Evolutionary conservation across 805 yeast genomes (phyloP).

Genomic region (Debaryomyces tyrocola): DNA sequence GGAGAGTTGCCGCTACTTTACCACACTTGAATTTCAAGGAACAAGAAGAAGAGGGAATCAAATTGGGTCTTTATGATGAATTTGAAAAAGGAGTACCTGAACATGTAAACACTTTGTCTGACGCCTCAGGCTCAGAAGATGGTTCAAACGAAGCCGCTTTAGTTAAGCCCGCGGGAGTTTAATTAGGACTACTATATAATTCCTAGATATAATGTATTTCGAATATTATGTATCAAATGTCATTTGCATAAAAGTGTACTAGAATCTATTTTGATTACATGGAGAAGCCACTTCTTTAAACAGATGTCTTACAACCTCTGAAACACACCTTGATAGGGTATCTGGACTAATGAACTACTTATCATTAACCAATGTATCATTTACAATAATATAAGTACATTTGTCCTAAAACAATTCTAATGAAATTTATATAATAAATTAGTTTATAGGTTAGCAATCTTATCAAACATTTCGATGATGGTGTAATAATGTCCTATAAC

Average conservation of each 20-base stretch:
- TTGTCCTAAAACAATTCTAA: neutral
- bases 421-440: neutral
- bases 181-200: neutral
- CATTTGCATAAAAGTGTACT: neutral
- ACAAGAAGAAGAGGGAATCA: conserved; percentile 54
- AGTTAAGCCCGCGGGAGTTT: conserved; percentile 3
- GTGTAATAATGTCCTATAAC: conserved; percentile 87
- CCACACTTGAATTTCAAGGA: conserved; percentile 52
- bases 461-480: conserved; percentile 65
- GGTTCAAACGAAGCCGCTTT: conserved; percentile 3
- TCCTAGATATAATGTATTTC: neutral
- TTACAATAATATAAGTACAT: neutral
- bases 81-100: conserved; percentile 33
- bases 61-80: conserved; percentile 50
- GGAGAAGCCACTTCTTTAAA: neutral
- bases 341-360: neutral
- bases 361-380: neutral
- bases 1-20: conserved; percentile 56
- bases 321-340: neutral
- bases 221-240: neutral
- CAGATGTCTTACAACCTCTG: neutral
- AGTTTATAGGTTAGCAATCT: conserved; percentile 11
- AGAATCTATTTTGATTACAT: neutral
- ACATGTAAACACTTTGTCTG: conserved; percentile 18
- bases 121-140: conserved; percentile 1